Percentiles rank a stretch among this genome's conserved stretches.
Evolutionary conservation across 163 green algal genomes (phyloP).

Genomic region (Volvox carteri): DNA sequence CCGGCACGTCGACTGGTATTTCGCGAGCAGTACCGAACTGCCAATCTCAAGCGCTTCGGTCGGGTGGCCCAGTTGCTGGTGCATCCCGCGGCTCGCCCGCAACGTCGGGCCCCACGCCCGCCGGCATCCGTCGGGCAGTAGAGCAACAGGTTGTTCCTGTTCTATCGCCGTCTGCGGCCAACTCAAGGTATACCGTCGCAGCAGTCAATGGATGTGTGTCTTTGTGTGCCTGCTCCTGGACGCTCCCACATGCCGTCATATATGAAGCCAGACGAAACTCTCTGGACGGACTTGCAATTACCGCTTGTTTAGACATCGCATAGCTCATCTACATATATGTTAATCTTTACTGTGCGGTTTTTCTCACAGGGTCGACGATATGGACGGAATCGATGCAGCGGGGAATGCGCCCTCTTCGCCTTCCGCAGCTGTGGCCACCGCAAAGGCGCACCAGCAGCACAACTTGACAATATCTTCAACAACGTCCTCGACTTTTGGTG

Average conservation of each 20-base stretch:
- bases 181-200: neutral
- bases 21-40: neutral
- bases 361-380: neutral
- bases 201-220: neutral
- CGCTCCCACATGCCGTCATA: neutral
- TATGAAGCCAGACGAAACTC: neutral
- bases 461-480: neutral
- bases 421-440: neutral
- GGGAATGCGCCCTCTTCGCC: neutral
- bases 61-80: neutral
- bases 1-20: constrained; percentile 1
- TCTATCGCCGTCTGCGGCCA: neutral
- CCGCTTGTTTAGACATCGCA: too few relatives aligned
- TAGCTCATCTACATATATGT: too few relatives aligned
- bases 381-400: neutral
- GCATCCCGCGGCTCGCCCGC: neutral
- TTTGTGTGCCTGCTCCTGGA: neutral
- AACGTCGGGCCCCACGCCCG: neutral
- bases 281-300: neutral
- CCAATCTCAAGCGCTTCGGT: neutral
- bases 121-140: constrained; percentile 11
- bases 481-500: neutral
- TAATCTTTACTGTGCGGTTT: neutral
- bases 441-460: neutral
- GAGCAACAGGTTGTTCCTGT: neutral